Base-by-base conservation (phyloP, 176 grass and related monocot species). In the Cymbopogon citratus region DNA sequence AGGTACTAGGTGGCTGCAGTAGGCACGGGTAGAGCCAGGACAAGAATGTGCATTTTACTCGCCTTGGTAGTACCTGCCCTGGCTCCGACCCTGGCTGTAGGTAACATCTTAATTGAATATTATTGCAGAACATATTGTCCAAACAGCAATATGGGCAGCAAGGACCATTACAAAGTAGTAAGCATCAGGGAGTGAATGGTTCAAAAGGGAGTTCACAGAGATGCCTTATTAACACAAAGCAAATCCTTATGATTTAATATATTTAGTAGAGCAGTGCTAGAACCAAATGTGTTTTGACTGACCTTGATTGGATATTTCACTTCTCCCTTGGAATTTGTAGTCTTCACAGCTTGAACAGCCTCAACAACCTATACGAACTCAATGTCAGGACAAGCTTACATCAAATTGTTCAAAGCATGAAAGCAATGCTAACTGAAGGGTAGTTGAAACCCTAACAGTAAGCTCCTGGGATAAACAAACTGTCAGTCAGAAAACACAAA, bases 221-320 rank as follows among this genome's bases (percentile, higher is more conserved):
- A 78, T 35, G 29, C 3, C 16, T 67, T 7, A 4, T n/a, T 35
- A 27, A 61, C 21, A 49, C n/a, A 74, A 74, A 63, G 5, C 3
- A 70, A 44, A 6, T 80, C 3, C 12, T 5, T 41, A 84, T 25
- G 9, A 16, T 43, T 25, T 31, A 25, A 19, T 73, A 72, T 7
- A 72, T 51, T 61, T 66, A n/a, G 27, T 48, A 18, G 14, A 63
- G 9, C 40, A 41, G 39, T 9, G 12, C 33, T 72, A 46, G 21
- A 72, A 85, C 11, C 26, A 66, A 65, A 26, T 72, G 21, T 28
- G 19, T 43, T 36, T 68, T 67, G 23, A 80, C 86, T 80, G 40
- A 95, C 92, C 92, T 99, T 99, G 66, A 99, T 93, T 62, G 96
- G 96, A 84, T 99, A 99, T 87, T 90, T 99, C 40, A 90, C 79